These are phyloP conservation scores for Rhytidiadelphus loreus DNA, from an alignment of 225 moss, liverwort and hornwort genomes.

Conservation along the genomic window DNA sequence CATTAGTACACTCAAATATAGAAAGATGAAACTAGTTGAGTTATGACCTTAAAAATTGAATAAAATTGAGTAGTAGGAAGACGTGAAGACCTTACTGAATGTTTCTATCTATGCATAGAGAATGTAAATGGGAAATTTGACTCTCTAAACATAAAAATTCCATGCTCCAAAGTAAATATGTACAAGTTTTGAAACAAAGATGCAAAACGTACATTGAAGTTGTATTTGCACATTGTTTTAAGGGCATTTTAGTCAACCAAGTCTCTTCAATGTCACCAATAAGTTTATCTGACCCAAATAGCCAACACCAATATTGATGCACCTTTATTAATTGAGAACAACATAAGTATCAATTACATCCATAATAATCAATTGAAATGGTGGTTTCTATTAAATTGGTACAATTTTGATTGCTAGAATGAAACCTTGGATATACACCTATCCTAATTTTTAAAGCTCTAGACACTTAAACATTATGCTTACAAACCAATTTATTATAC, in stretches of 20 bases:
- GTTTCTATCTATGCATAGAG: not conserved
- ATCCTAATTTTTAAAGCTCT: not conserved
- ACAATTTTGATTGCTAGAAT: not conserved
- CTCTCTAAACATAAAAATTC: too few species aligned
- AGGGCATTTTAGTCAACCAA: not conserved
- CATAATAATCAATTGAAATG: not conserved
- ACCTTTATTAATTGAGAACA: not conserved
- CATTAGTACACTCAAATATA: too few species aligned
- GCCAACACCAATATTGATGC: not conserved
- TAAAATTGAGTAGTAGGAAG: not conserved
- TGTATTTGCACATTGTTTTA: not conserved
- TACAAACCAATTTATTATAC: not conserved
- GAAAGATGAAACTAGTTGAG: not conserved
- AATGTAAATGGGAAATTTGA: not conserved
- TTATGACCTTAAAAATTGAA: not conserved
- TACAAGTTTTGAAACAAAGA: not conserved
- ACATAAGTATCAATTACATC: not conserved
- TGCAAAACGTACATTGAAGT: not conserved
- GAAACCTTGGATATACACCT: not conserved
- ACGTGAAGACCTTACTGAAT: not conserved
- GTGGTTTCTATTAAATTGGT: not conserved
- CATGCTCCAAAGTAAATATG: too few species aligned
- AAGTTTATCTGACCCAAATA: not conserved
- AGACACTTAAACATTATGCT: not conserved
- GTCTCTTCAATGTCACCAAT: not conserved